Percentiles rank a stretch among this genome's conserved stretches.
Conservation (phyloP, 306 rosid species). For the Luffa aegyptiaca region DNA sequence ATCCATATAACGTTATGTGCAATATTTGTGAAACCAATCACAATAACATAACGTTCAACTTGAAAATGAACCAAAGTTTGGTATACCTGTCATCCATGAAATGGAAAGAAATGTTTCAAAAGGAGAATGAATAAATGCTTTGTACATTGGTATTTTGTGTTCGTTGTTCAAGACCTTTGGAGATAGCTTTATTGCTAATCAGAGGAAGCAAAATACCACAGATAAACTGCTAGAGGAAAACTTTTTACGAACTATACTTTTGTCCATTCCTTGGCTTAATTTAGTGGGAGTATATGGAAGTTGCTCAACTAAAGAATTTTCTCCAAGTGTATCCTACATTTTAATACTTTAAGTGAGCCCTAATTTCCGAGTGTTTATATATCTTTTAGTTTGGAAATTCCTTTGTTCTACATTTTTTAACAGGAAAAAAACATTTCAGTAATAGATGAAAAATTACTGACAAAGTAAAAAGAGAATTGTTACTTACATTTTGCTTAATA, state of each 20-base stretch:
- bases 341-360: neutral
- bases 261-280: neutral
- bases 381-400: neutral
- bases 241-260: neutral
- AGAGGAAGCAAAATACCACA: neutral
- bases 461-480: neutral
- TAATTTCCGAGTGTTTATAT: neutral
- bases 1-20: neutral
- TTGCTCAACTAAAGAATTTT: neutral
- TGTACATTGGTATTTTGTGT: neutral
- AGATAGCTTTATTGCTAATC: neutral
- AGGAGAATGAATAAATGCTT: neutral
- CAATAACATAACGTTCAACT: neutral
- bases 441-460: neutral
- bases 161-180: neutral
- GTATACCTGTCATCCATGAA: neutral
- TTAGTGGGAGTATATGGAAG: neutral
- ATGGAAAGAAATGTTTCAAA: neutral
- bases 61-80: neutral
- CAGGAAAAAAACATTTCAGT: neutral
- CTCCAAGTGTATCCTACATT: neutral
- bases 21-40: neutral
- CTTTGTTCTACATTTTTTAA: neutral
- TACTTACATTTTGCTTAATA: neutral
- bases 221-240: neutral